A percentile compares a stretch with the other conserved stretches of the same genome.
Evolutionary conservation across 305 asterid genomes (phyloP).

Genomic region (Plantago rigida): DNA sequence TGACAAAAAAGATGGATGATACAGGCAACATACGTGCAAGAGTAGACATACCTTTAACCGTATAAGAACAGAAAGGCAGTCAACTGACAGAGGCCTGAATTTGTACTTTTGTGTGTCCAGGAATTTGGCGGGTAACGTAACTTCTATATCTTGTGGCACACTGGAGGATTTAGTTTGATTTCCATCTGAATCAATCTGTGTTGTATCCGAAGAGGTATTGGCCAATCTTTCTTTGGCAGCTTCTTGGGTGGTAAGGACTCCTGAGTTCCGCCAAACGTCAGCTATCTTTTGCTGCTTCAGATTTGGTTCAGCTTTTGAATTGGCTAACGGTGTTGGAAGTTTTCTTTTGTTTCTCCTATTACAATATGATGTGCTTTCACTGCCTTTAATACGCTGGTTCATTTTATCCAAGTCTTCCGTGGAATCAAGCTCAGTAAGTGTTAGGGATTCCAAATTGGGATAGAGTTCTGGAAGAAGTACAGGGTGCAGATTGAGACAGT

Average conservation of each 20-base stretch:
- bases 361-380: slow-evolving; percentile 34
- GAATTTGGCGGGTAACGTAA: slow-evolving; percentile 44
- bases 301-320: slow-evolving; percentile 40
- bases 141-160: slow-evolving; percentile 36
- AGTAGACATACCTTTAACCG: slow-evolving; percentile 41
- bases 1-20: neutral
- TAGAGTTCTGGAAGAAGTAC: slow-evolving; percentile 58
- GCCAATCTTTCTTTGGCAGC: slow-evolving; percentile 34
- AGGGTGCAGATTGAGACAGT: slow-evolving; percentile 46
- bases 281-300: slow-evolving; percentile 59
- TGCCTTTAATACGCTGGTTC: slow-evolving; percentile 41
- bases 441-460: slow-evolving; percentile 43
- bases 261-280: slow-evolving; percentile 57
- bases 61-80: slow-evolving; percentile 52
- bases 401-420: slow-evolving; percentile 47
- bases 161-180: slow-evolving; percentile 34
- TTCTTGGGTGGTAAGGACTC: slow-evolving; percentile 52
- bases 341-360: slow-evolving; percentile 40
- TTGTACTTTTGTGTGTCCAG: slow-evolving; percentile 63
- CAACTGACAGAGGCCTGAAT: slow-evolving; percentile 68
- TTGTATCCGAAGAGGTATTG: slow-evolving; percentile 32
- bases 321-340: slow-evolving; percentile 35
- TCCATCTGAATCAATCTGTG: slow-evolving; percentile 33
- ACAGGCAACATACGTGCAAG: slow-evolving; percentile 10
- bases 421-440: slow-evolving; percentile 35